Evolutionary conservation across 2,329 filamentous ascomycete species (phyloP), one percentile per base, ranked within the genome.

Genomic region (Apiospora phragmitis): DNA sequence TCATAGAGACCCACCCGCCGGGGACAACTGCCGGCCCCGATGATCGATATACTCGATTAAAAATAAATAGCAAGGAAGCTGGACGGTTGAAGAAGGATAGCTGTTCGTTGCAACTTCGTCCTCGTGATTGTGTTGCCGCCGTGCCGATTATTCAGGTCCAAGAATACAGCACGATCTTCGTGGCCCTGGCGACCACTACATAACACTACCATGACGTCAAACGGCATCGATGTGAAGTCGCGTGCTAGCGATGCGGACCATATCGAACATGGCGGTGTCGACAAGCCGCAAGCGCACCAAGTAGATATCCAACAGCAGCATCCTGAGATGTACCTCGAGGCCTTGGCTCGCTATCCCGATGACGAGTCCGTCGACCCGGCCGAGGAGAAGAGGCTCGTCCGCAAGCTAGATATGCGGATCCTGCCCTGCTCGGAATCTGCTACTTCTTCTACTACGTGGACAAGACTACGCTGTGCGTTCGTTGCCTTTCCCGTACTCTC

Each of bases 401-500:
- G 82, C 26, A 86, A 84, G 70, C 83, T 89, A 55, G 87, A 89
- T 70, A 79, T 83, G 71, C 75, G 83, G 0, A 74, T 89, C 11
- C 80, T 89, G 72, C 88, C 87, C 79, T 89, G 6, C 82, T 90
- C 4, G 82, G 81, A 41, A 82, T 83, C 0, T 87, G 85, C 0
- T 87, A 84, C 67, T 77, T 85, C 4, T 79, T 89, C 8, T 87
- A 89, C 72, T 88, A 51, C 9, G 35, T 49, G 62, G 85, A 86
- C 72, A 86, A 88, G 74, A 85, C 85, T 2, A 87, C 88, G 83
- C 76, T 89, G 21, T 84, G 82, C 0, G 74, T 12, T 45, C 0
- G 74, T 12, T 45, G 3, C n/a, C 41, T 24, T 8, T 12, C 6
- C 4, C 41, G 16, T 1, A 45, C 18, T 41, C 38, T 16, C 9